phyloP scores from a whole-genome alignment of 148 eudicot species.

The Camellia granthamiana region DNA sequence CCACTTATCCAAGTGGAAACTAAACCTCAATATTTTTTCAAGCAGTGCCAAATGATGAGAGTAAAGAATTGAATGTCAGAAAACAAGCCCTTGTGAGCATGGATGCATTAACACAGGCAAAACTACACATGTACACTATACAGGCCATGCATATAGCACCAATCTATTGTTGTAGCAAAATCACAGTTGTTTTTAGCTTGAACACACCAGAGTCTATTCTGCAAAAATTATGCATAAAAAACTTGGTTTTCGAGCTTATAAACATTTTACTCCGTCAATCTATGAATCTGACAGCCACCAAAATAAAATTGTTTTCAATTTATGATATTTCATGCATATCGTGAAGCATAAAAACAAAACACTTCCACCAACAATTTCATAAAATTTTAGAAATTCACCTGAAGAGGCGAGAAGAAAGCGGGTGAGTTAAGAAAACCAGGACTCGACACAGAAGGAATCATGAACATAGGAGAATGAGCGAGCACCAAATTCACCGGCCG shows the following conservation, averaged over 20 bases:
- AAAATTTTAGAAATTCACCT: not conserved
- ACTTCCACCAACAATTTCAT: not conserved
- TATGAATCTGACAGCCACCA: not conserved
- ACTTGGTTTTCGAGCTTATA: not conserved
- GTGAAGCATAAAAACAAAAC: not conserved
- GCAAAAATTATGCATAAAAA: too few species aligned
- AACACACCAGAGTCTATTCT: too few species aligned
- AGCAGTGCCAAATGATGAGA: not conserved
- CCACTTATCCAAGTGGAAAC: not conserved
- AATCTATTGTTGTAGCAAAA: too few species aligned
- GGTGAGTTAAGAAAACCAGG: conserved; percentile 80
- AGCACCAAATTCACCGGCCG: conserved; percentile 54
- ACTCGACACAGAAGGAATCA: conserved; percentile 70
- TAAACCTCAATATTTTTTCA: not conserved
- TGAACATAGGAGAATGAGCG: conserved; percentile 46
- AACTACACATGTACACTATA: not conserved
- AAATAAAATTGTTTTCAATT: not conserved
- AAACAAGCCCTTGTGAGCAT: not conserved
- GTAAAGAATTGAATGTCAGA: not conserved
- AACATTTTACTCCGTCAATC: not conserved
- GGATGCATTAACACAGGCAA: not conserved
- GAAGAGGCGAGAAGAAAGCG: conserved; percentile 41
- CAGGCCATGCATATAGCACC: not conserved
- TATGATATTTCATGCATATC: not conserved
- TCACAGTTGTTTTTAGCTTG: too few species aligned